These are phyloP conservation scores for Lepidium campestre DNA, from an alignment of 441 rosid genomes.

Conservation along the genomic window DNA sequence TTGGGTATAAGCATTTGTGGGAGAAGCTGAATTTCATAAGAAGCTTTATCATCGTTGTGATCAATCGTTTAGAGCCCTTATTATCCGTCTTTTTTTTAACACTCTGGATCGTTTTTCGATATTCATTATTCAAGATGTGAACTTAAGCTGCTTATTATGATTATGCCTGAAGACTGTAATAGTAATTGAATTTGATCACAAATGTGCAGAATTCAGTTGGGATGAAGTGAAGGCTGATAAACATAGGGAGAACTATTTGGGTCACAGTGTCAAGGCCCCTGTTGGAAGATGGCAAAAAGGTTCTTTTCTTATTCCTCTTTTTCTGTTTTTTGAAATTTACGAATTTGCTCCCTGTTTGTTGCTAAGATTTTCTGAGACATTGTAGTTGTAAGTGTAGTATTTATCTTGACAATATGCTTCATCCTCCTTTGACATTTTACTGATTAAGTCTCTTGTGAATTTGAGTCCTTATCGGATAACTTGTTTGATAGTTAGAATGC, in stretches of 20 bases:
- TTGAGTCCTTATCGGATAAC: not conserved
- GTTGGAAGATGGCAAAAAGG: slow-evolving; percentile 99
- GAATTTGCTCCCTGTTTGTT: not conserved
- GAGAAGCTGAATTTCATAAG: not conserved
- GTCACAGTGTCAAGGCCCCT: slow-evolving; percentile 93
- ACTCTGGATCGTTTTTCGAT: not conserved
- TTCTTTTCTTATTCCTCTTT: slow-evolving; percentile 14
- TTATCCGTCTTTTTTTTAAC: not conserved
- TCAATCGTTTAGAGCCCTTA: not conserved
- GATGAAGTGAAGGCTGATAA: slow-evolving; percentile 94
- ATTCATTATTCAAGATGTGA: not conserved
- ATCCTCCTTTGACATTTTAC: not conserved
- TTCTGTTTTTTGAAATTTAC: not conserved
- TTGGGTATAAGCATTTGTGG: slow-evolving; percentile 8
- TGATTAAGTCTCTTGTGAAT: not conserved
- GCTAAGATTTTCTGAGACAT: not conserved
- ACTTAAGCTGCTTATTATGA: not conserved
- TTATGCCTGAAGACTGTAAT: not conserved
- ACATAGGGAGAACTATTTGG: slow-evolving; percentile 86
- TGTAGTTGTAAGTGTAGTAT: not conserved
- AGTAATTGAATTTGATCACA: not conserved
- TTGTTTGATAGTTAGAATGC: not conserved
- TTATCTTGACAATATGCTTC: not conserved
- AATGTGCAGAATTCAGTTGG: slow-evolving; percentile 85
- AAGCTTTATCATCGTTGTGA: not conserved